A percentile compares a stretch with the other conserved stretches of the same genome.
These are phyloP conservation scores for Diaporthe amygdali DNA, from an alignment of 2,329 filamentous ascomycete species.

Conservation along the genomic window DNA sequence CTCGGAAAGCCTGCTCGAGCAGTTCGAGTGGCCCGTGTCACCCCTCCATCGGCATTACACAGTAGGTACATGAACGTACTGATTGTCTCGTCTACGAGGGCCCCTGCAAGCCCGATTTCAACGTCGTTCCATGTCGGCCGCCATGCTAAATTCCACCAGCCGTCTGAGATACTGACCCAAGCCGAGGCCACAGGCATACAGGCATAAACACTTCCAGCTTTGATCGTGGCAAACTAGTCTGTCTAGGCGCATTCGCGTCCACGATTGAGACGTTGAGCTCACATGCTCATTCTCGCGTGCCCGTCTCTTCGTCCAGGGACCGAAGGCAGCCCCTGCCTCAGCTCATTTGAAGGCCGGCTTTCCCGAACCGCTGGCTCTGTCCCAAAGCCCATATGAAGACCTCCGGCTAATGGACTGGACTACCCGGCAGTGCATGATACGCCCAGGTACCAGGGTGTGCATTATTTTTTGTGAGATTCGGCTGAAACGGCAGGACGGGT, in stretches of 20 bases:
- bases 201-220: background rate
- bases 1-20: slow-evolving; percentile 6
- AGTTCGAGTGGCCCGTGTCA: background rate
- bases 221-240: background rate
- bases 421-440: slow-evolving; percentile 12
- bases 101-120: slow-evolving; percentile 9
- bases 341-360: slow-evolving; percentile 19
- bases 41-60: background rate
- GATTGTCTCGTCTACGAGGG: background rate
- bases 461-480: slow-evolving; percentile 7
- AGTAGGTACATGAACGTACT: background rate
- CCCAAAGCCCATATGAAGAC: slow-evolving; percentile 15
- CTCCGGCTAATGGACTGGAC: slow-evolving; percentile 12
- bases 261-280: background rate
- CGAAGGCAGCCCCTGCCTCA: slow-evolving; percentile 4
- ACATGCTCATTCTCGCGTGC: background rate
- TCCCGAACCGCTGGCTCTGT: slow-evolving; percentile 18
- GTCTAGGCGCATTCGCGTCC: background rate
- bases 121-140: slow-evolving; percentile 20
- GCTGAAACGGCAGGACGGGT: background rate
- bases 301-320: slow-evolving; percentile 21
- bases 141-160: background rate
- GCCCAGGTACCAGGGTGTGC: slow-evolving; percentile 8
- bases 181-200: background rate
- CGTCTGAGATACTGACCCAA: background rate